Evolutionary conservation across 768 basidiomycete species (phyloP), one percentile per base, ranked within the genome.

Genomic region (Rhodotorula diobovata): DNA sequence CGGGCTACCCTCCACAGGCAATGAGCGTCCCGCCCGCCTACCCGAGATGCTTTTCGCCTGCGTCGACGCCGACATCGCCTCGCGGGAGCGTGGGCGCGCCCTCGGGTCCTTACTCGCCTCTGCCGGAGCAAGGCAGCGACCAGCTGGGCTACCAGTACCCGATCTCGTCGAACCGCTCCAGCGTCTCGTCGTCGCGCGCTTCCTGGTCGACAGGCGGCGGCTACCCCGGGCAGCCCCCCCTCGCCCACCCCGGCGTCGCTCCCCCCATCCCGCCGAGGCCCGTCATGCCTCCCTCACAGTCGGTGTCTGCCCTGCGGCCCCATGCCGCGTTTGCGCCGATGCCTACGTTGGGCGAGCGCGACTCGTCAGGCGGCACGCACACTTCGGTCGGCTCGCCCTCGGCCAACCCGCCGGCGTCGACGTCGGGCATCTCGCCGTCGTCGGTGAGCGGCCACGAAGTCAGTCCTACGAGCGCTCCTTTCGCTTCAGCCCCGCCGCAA

Each of bases 111-210:
- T 50, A 50, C 48, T 50, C 48, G 48, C 48, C 48, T 10, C 48
- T 25, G 48, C 11, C 48, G 25, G 48, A 23, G 25, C 48, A 25
- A 8, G 23, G 25, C 35, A 16, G 35, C 7, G 14, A 21, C 21
- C 51, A n/a, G n/a, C 28, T n/a, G 7, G 3, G 10, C 28, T 28
- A 30, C 51, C 48, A 50, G 2, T 68, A 68, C n/a, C 67, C 67
- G 41, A 68, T 68, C 51, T 54, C 67, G 23, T 67, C 66, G n/a
- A 12, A 14, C 9, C 54, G 54, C 34, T 55, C 54, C 4, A 55
- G 54, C 34, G 12, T 35, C 1, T 35, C 54, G 32, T 54, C 54
- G 21, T 21, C 54, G 10, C 32, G 7, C 20, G 32, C 34, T 4
- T 35, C 54, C 4, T 55, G 20, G 32, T 30, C 51, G 1, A 10